These are phyloP conservation scores for Leonotis leonurus DNA, from an alignment of 257 asterid species.

Conservation along the genomic window DNA sequence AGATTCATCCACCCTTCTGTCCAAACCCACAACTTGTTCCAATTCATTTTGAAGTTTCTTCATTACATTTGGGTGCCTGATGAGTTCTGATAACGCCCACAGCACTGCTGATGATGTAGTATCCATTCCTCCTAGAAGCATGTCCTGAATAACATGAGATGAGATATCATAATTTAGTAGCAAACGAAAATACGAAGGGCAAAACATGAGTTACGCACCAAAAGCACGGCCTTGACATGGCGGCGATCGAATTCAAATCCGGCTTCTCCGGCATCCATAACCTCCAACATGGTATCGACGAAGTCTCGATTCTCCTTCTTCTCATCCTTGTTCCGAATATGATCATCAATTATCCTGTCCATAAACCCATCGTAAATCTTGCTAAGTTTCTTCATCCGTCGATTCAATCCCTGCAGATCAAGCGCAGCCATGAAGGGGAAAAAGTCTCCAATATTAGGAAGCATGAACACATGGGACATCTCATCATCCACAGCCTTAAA, in stretches of 20 bases:
- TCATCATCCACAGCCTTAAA: not conserved
- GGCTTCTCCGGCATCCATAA: slow-evolving; percentile 34
- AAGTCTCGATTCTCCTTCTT: slow-evolving; percentile 15
- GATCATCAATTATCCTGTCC: slow-evolving; percentile 37
- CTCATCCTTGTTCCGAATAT: slow-evolving; percentile 11
- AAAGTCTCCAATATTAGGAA: not conserved
- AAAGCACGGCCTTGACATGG: slow-evolving; percentile 35
- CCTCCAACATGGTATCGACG: slow-evolving; percentile 27
- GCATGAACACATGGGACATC: not conserved
- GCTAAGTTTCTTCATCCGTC: slow-evolving; percentile 12
- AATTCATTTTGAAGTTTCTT: slow-evolving; percentile 28
- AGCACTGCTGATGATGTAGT: slow-evolving; percentile 27
- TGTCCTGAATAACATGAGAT: not conserved
- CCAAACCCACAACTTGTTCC: slow-evolving; percentile 18
- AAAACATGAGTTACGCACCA: slow-evolving; percentile 18
- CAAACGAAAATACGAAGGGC: too few species aligned
- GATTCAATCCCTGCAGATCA: slow-evolving; percentile 31
- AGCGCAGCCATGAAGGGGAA: slow-evolving; percentile 28
- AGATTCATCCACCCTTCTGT: slow-evolving; percentile 25
- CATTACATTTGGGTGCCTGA: slow-evolving; percentile 29
- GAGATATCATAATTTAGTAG: too few species aligned
- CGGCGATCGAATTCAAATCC: slow-evolving; percentile 32
- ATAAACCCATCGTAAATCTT: slow-evolving; percentile 26
- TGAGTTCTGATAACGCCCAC: slow-evolving; percentile 37
- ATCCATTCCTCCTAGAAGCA: slow-evolving; percentile 33